A percentile compares a stretch with the other conserved stretches of the same genome.
phyloP scores from a whole-genome alignment of 176 grass and related monocot genomes.

The Rhipidocladum racemiflorum region DNA sequence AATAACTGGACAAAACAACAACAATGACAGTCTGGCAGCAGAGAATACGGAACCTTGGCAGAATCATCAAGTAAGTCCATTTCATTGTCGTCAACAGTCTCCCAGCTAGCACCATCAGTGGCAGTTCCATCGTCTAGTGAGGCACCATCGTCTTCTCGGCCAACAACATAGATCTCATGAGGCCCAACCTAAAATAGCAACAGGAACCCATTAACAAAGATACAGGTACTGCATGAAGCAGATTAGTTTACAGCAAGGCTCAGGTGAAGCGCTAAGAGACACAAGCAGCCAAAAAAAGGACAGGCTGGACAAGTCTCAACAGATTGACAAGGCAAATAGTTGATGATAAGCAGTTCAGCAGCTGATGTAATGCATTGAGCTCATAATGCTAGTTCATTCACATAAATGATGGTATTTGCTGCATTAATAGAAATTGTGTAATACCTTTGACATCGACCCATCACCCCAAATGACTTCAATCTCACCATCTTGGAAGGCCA shows the following conservation, averaged over 20 bases:
- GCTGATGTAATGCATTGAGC: not conserved
- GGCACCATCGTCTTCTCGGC: slow-evolving; percentile 75
- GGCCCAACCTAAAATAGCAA: slow-evolving; percentile 74
- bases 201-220: slow-evolving; percentile 11
- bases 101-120: slow-evolving; percentile 80
- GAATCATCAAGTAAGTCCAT: slow-evolving; percentile 57
- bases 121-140: slow-evolving; percentile 64
- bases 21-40: not conserved
- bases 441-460: slow-evolving; percentile 74
- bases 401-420: slow-evolving; percentile 17
- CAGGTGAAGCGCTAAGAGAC: not conserved
- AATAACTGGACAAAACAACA: not conserved
- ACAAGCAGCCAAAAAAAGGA: not conserved
- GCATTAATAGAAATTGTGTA: slow-evolving; percentile 2
- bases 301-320: not conserved
- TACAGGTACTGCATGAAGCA: not conserved
- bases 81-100: slow-evolving; percentile 89
- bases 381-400: slow-evolving; percentile 11
- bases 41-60: slow-evolving; percentile 62
- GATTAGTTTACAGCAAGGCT: not conserved
- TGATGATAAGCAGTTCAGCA: not conserved
- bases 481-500: slow-evolving; percentile 66
- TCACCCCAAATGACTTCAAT: slow-evolving; percentile 92
- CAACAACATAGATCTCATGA: slow-evolving; percentile 87
- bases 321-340: not conserved